Evolutionary conservation across 306 rosid genomes (phyloP).

Genomic region (cucumber (Cucumis sativus)): DNA sequence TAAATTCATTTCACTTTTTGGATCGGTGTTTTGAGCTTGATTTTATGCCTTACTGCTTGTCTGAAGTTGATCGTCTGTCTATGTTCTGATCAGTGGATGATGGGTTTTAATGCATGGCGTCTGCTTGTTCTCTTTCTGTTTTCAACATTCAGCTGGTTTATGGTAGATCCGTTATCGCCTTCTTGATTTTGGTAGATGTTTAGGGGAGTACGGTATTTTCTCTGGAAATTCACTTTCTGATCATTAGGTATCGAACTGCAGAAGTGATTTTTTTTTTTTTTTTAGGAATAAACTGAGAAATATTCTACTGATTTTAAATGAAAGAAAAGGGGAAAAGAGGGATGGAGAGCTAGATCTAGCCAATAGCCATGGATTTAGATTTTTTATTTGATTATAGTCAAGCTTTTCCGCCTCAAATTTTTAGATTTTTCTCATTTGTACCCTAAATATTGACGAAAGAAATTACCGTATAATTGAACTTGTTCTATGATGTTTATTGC

Average conservation of each 20-base stretch:
- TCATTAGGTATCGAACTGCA: background rate
- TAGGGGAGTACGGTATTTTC: background rate
- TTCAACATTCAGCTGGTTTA: background rate
- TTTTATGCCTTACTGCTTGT: background rate
- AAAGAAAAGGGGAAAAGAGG: background rate
- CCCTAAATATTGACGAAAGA: background rate
- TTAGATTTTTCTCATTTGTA: background rate
- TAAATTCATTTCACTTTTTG: conserved; percentile 33
- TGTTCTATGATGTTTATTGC: background rate
- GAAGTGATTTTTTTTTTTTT: background rate
- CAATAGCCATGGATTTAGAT: background rate
- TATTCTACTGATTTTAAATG: background rate
- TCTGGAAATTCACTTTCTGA: background rate
- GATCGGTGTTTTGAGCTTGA: background rate
- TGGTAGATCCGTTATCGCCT: background rate
- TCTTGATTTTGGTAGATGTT: background rate
- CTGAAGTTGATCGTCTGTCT: background rate
- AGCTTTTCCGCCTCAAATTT: background rate
- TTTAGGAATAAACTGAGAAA: background rate
- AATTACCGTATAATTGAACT: background rate
- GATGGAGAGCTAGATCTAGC: background rate
- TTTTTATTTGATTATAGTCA: background rate
- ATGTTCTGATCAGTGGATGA: background rate
- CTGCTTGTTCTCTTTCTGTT: background rate
- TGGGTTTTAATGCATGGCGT: background rate